Base-by-base conservation (phyloP, 306 rosid genomes). In the Carpinus fangiana region DNA sequence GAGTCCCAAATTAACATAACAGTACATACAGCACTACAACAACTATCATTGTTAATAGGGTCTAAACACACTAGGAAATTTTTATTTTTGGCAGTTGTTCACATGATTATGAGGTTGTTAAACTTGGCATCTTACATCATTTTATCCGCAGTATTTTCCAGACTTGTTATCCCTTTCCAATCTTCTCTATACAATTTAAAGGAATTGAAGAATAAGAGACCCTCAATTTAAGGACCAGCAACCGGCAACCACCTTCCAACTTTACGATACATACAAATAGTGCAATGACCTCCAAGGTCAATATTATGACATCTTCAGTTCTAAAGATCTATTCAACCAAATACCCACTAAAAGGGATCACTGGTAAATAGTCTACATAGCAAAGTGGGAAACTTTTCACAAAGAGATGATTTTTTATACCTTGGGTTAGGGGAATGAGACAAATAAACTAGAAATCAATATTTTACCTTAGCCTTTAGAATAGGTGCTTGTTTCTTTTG, bases 381-480 rank as follows among this genome's bases (percentile, higher is more conserved):
- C 9, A 12, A 26, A 26, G 67, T 61, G 67, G 26, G 67, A 28
- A 57, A 1, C 3, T 12, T 26, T 26, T 61, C 8, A 6, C 67
- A 61, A 31, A 26, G 16, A 34, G 65, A 65, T 18, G 64, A 76
- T 51, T 47, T 17, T n/a, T 14, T 11, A 43, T 34, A 43, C 12
- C 54, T 36, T 79, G 14, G 36, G 38, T 20, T 60, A 60, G 34
- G 26, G 64, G 10, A 48, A 71, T 34, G 23, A 48, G 38, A 61
- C 4, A 59, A 11, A 5, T 50, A 57, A 17, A 59, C 47, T 10
- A 56, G 57, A 59, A 74, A 77, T 14, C 54, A 78, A 47, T n/a
- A 62, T 17, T 53, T 38, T 80, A 80, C 79, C 83, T 68, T 47
- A 5, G 28, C 53, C 52, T 48, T 80, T 47, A 17, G 59, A 46